These are phyloP conservation scores for Amylocarpus encephaloides DNA, from an alignment of 2,329 filamentous ascomycete genomes.

Conservation along the genomic window DNA sequence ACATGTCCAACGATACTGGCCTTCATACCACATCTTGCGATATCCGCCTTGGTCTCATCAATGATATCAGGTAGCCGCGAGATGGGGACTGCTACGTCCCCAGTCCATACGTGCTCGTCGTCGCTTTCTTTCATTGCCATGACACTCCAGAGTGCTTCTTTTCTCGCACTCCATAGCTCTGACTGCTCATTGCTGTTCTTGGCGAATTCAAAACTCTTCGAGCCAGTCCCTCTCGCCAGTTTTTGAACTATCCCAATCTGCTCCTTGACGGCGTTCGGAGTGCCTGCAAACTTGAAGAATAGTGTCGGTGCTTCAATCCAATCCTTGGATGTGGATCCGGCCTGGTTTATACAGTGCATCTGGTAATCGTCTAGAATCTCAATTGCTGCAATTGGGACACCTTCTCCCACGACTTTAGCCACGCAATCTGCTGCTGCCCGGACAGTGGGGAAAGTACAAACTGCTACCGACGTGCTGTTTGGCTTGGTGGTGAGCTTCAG, in stretches of 20 bases:
- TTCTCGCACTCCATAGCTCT: constrained; percentile 77
- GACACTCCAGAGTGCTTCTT: constrained; percentile 77
- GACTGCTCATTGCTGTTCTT: constrained; percentile 60
- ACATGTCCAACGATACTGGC: constrained; percentile 65
- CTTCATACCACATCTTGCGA: constrained; percentile 49
- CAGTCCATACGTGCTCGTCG: constrained; percentile 74
- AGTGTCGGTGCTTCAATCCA: constrained; percentile 72
- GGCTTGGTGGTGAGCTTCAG: constrained; percentile 81
- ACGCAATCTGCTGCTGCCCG: constrained; percentile 54
- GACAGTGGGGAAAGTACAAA: constrained; percentile 53
- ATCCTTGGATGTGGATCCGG: constrained; percentile 56
- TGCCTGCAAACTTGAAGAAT: constrained; percentile 81
- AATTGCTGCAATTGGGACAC: constrained; percentile 82
- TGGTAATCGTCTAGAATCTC: constrained; percentile 90
- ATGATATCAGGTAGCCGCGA: constrained; percentile 67
- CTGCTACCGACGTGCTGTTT: constrained; percentile 72
- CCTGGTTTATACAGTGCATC: constrained; percentile 65
- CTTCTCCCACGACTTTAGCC: constrained; percentile 69
- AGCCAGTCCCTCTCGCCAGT: constrained; percentile 55
- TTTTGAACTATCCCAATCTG: constrained; percentile 63
- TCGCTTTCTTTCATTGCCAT: constrained; percentile 57
- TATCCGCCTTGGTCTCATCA: constrained; percentile 64
- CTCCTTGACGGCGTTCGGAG: constrained; percentile 65
- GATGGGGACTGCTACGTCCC: constrained; percentile 80
- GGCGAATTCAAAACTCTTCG: constrained; percentile 73